Evolutionary conservation across 108 stramenopile genomes (phyloP), one percentile per base, ranked within the genome.

Genomic region (Nitzschia palea): DNA sequence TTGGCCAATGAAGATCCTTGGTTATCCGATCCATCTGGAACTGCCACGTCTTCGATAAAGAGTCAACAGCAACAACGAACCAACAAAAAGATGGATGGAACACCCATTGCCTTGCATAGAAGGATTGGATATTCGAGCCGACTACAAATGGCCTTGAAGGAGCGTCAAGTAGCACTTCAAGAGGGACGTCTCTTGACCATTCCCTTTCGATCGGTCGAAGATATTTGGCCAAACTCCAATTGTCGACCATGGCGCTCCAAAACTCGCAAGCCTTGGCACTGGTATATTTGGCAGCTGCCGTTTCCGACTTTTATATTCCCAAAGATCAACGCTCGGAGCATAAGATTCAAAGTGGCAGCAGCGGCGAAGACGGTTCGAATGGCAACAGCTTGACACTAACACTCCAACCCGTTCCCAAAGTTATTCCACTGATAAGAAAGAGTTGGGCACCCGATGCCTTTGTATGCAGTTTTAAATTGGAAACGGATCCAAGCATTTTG

Each of bases 381-480:
- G 78, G 55, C 31, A 55, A 50, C 34, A 69, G 60, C 15, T 68
- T 96, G 26, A 77, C 67, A 6, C 67, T 97, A 42, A 80, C 81
- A 22, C 80, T 96, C 10, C 30, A 60, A 34, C 89, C 90, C 6
- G 98, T 98, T 22, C 98, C 99, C 4, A 99, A 99, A 72, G 72
- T 82, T 14, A 91, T 99, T 51, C 89, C 89, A 25, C 48, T 68
- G 31, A 48, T 98, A 17, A 73, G 88, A 48, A 44, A 9, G 1
- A 45, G 57, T 15, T 99, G 97, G 97, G 94, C 95, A 34, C 97
- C 99, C 14, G 53, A 84, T 45, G 90, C 94, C 20, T 98, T 97
- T 73, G 77, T 93, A 5, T 91, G 97, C n/a, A 90, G 91, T 42
- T 99, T 99, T 90, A 98, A 98, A 68, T 85, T 99, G 43, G 99